A percentile compares a stretch with the other conserved stretches of the same genome.
Conservation (phyloP, 2,329 filamentous ascomycete genomes). For the Colletotrichum noveboracense region DNA sequence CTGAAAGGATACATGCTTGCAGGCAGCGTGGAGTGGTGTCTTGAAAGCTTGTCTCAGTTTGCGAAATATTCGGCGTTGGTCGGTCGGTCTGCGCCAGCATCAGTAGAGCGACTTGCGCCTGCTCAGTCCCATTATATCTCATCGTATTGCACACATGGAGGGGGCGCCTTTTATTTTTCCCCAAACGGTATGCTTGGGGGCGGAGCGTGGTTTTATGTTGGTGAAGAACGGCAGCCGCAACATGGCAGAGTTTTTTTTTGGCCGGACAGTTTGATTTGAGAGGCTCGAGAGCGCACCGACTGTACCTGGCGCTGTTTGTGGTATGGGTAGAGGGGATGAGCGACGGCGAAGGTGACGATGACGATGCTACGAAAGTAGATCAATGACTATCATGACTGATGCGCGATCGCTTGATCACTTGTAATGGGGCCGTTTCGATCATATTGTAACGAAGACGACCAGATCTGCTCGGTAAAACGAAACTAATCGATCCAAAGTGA, state of each 20-base stretch:
- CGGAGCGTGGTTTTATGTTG: background rate
- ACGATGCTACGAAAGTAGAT: constrained; percentile 17
- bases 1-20: background rate
- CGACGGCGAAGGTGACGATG: constrained; percentile 13
- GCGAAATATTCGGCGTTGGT: constrained; percentile 5
- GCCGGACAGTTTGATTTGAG: background rate
- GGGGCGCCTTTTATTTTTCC: background rate
- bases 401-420: constrained; percentile 9
- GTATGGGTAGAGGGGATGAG: background rate
- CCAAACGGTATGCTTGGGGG: background rate
- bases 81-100: constrained; percentile 15
- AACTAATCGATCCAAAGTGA: background rate
- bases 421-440: background rate
- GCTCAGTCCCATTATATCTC: background rate
- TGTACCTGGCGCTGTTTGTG: background rate
- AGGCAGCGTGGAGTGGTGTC: background rate
- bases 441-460: background rate
- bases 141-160: background rate
- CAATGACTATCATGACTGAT: constrained; percentile 21
- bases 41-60: background rate
- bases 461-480: background rate
- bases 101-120: constrained; percentile 5
- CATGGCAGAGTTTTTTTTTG: background rate
- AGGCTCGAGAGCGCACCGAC: background rate
- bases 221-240: background rate